These are phyloP conservation scores for Mycena alexandri DNA, from an alignment of 768 basidiomycete species.

Conservation along the genomic window DNA sequence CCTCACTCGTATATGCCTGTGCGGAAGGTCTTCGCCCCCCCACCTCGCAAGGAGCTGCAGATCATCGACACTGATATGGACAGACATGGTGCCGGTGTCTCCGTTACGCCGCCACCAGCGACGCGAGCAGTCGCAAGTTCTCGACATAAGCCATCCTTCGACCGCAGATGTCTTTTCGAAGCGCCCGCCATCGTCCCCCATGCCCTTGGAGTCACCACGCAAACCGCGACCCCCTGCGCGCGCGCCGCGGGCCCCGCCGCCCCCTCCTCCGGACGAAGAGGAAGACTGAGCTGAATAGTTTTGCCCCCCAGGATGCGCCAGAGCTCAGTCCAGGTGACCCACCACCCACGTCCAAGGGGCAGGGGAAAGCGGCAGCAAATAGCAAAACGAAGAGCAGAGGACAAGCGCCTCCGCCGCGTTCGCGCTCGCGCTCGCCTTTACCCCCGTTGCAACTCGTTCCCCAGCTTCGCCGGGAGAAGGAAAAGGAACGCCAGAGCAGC, in stretches of 20 bases:
- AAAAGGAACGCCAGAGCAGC: constrained; percentile 17
- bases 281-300: constrained; percentile 42
- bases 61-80: constrained; percentile 56
- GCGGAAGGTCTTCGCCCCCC: constrained; percentile 27
- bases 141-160: constrained; percentile 14
- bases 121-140: constrained; percentile 15
- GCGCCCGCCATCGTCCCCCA: constrained; percentile 74
- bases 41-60: constrained; percentile 35
- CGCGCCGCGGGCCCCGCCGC: constrained; percentile 47
- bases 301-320: constrained; percentile 11
- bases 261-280: constrained; percentile 40
- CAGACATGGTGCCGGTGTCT: constrained; percentile 21
- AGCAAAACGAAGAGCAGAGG: constrained; percentile 25
- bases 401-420: constrained; percentile 25
- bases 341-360: constrained; percentile 16
- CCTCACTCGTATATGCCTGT: constrained; percentile 25
- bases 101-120: constrained; percentile 38
- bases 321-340: constrained; percentile 9
- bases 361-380: constrained; percentile 13
- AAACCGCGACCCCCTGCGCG: constrained; percentile 71
- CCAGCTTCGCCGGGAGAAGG: constrained; percentile 8
- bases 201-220: constrained; percentile 66
- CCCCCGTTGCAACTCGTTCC: constrained; percentile 17
- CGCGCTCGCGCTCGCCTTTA: constrained; percentile 25
- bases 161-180: constrained; percentile 63